These are phyloP conservation scores for Schizophyllum amplum DNA, from an alignment of 1,284 basidiomycete species.

Conservation along the genomic window DNA sequence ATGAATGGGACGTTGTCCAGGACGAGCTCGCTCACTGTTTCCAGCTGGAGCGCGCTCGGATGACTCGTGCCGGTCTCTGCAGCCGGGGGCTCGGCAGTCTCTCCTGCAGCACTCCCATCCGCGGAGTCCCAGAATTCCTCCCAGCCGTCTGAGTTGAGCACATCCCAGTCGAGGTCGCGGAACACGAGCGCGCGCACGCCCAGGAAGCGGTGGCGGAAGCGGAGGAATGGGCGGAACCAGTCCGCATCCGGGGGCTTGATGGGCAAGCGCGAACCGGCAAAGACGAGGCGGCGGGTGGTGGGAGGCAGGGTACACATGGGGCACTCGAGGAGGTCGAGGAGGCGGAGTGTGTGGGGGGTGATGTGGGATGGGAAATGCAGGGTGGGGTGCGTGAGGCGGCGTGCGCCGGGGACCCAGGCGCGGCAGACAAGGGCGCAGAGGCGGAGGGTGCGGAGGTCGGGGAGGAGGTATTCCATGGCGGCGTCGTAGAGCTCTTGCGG, in stretches of 20 bases:
- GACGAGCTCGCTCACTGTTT: neutral
- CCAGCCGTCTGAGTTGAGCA: neutral
- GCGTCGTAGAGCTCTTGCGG: neutral
- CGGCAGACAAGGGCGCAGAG: conserved; percentile 11
- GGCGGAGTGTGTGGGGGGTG: neutral
- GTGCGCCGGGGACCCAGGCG: conserved; percentile 10
- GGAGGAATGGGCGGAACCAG: neutral
- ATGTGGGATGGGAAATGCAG: neutral
- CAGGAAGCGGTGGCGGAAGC: neutral
- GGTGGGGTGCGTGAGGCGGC: neutral
- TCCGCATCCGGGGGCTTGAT: neutral
- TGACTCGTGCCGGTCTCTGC: no score
- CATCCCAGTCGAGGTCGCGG: neutral
- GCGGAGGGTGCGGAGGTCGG: conserved; percentile 1
- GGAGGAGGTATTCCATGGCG: neutral
- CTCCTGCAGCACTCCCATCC: no score
- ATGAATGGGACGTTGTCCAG: neutral
- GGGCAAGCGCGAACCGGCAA: neutral
- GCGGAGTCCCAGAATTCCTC: neutral
- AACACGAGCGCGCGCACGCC: neutral
- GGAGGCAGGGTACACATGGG: neutral
- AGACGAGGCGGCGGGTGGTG: neutral
- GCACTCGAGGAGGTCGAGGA: neutral
- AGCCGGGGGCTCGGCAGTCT: no score
- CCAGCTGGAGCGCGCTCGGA: neutral